phyloP scores from a whole-genome alignment of 2,329 filamentous ascomycete genomes.

The Fusarium oxysporum region DNA sequence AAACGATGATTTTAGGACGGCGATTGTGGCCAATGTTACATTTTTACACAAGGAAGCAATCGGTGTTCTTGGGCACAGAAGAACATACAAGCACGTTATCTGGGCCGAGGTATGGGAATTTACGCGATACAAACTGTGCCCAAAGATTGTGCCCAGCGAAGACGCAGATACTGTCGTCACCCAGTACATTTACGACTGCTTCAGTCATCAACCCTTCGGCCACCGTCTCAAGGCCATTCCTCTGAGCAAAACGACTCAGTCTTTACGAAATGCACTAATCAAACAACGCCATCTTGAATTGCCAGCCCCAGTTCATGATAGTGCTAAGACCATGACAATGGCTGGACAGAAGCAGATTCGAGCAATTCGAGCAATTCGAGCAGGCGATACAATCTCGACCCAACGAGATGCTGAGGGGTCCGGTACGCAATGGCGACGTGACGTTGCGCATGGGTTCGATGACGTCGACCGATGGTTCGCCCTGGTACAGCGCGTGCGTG shows the following conservation, averaged over 20 bases:
- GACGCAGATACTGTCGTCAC: conserved; percentile 72
- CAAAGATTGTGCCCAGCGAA: neutral
- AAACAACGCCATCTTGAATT: conserved; percentile 45
- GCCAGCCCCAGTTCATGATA: conserved; percentile 37
- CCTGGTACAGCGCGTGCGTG: conserved; percentile 70
- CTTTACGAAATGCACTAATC: conserved; percentile 47
- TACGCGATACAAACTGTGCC: conserved; percentile 47
- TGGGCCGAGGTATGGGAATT: conserved; percentile 65
- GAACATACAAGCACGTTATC: conserved; percentile 55
- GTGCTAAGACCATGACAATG: conserved; percentile 38
- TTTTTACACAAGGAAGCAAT: conserved; percentile 75
- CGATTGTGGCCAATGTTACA: conserved; percentile 67
- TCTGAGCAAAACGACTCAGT: conserved; percentile 43
- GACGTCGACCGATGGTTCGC: conserved; percentile 74
- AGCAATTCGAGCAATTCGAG: conserved; percentile 50
- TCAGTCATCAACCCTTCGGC: conserved; percentile 71
- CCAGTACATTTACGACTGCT: conserved; percentile 73
- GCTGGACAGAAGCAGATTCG: conserved; percentile 40
- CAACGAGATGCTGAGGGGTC: conserved; percentile 58
- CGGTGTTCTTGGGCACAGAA: conserved; percentile 56
- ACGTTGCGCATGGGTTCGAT: conserved; percentile 55
- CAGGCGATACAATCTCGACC: conserved; percentile 63
- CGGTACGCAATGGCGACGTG: conserved; percentile 67
- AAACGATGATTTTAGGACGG: conserved; percentile 70
- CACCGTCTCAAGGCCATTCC: conserved; percentile 58